Percentiles rank a stretch among this genome's conserved stretches.
Conservation (phyloP, 2,329 filamentous ascomycete species). For the Calonectria crousiana region DNA sequence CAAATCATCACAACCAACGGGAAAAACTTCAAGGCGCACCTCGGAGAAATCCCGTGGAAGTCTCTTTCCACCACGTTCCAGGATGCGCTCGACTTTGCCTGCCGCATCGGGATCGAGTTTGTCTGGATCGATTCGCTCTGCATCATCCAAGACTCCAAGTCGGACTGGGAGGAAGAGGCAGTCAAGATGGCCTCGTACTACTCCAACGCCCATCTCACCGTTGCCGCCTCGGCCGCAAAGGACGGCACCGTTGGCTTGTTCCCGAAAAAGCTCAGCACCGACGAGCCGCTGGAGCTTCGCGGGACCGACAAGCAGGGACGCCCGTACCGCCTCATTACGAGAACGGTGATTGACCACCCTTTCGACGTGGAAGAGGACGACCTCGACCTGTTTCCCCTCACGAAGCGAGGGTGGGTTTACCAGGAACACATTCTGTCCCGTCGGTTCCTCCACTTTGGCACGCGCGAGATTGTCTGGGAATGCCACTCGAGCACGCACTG, state of each 20-base stretch:
- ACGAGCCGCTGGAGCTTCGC: conserved; percentile 23
- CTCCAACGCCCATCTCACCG: conserved; percentile 31
- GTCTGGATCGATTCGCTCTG: conserved; percentile 40
- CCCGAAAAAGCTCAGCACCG: not conserved
- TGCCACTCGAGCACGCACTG: conserved; percentile 30
- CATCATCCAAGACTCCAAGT: conserved; percentile 35
- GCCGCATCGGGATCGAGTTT: conserved; percentile 25
- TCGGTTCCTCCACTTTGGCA: conserved; percentile 32
- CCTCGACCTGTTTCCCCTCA: conserved; percentile 21
- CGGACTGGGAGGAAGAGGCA: conserved; percentile 35
- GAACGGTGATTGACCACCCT: conserved; percentile 26
- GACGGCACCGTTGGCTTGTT: conserved; percentile 28
- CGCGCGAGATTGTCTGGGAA: conserved; percentile 32
- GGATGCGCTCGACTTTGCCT: conserved; percentile 26
- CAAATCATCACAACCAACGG: conserved; percentile 47
- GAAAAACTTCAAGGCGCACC: conserved; percentile 16
- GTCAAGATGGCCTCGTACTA: conserved; percentile 36
- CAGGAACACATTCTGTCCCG: conserved; percentile 33
- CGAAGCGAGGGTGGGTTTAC: conserved; percentile 32
- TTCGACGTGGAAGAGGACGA: conserved; percentile 25
- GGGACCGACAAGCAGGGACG: conserved; percentile 11
- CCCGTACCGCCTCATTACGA: conserved; percentile 20
- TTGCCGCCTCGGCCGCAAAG: conserved; percentile 30
- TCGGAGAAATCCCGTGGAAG: conserved; percentile 24
- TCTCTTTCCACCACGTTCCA: conserved; percentile 28